Base-by-base conservation (phyloP, 2,329 filamentous ascomycete genomes). In the Ophiostoma sp. region DNA sequence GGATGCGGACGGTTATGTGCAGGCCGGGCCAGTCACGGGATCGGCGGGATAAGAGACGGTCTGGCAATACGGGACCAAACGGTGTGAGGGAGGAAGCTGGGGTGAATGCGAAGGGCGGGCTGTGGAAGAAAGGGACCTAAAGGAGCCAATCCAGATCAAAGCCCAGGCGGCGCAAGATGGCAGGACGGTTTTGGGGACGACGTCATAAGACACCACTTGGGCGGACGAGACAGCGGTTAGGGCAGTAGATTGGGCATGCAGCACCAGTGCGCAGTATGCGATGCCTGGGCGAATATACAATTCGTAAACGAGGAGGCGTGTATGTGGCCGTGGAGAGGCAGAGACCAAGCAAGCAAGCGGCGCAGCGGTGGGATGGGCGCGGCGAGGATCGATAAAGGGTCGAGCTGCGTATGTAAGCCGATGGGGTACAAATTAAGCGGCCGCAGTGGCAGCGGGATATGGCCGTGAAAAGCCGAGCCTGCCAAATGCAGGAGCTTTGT, bases 21-120 rank as follows among this genome's bases (percentile, higher is more conserved):
- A 60, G 55, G 55, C 55, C 55, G 55, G 55, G 55, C 27, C 27
- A 12, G 55, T 60, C 55, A 60, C 55, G 55, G 55, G 55, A 60
- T 60, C 55, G 55, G 27, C 27, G 55, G 27, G 55, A 60, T 60
- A 14, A 60, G 18, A 40, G 18, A 11, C 4, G 52, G 27, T 38
- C 9, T 27, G 55, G 12, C 27, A 9, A 36, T 7, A 14, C n/a
- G 27, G 9, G 27, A 38, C 14, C 27, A 18, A 12, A 27, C 55
- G 55, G 55, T 36, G 18, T 60, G 49, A 14, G 11, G 9, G 49
- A 9, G n/a, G 49, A 8, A 55, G 5, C 2, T 27, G 2, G 27
- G 27, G 27, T 27, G 27, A 27, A 27, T 27, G 27, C 27, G 27
- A 27, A 27, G 27, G 27, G 27, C 27, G 27, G 47, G 47, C n/a